A percentile compares a stretch with the other conserved stretches of the same genome.
Conservation (phyloP, 2,329 filamentous ascomycete genomes). For the Geosmithia flava region DNA sequence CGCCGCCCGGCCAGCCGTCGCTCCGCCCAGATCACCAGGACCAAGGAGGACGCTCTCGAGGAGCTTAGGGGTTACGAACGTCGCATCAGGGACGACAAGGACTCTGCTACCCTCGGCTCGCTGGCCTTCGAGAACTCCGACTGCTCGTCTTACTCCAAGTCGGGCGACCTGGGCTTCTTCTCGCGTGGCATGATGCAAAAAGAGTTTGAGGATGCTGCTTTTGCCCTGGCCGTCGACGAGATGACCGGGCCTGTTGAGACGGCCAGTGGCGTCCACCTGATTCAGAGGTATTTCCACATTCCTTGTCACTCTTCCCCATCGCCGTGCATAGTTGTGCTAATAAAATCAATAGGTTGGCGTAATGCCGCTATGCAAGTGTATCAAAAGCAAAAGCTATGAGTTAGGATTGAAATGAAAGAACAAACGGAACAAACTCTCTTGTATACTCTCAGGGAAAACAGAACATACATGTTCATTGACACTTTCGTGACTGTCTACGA, state of each 20-base stretch:
- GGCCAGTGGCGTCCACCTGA: constrained; percentile 87
- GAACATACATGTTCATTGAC: too few relatives aligned
- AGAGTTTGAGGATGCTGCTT: constrained; percentile 94
- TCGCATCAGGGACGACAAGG: constrained; percentile 61
- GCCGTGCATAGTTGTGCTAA: not conserved
- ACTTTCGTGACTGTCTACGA: too few relatives aligned
- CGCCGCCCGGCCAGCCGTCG: constrained; percentile 88
- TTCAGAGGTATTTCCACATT: constrained; percentile 59
- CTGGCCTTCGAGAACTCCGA: constrained; percentile 84
- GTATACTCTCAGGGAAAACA: not conserved
- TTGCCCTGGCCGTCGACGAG: constrained; percentile 76
- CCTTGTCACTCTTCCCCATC: not conserved
- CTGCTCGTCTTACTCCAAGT: constrained; percentile 89
- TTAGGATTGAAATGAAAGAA: not conserved
- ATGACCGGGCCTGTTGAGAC: constrained; percentile 84
- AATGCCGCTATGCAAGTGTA: not conserved
- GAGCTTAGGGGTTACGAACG: constrained; percentile 67
- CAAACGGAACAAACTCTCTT: not conserved
- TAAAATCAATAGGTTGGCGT: not conserved
- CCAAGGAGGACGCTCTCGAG: constrained; percentile 72
- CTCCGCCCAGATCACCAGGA: constrained; percentile 76
- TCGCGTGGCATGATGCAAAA: constrained; percentile 94
- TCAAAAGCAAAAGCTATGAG: not conserved
- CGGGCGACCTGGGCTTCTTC: constrained; percentile 90
- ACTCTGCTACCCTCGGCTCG: constrained; percentile 60